phyloP scores from a whole-genome alignment of 495 filamentous ascomycete species.

The Trichoderma asperelloides region DNA sequence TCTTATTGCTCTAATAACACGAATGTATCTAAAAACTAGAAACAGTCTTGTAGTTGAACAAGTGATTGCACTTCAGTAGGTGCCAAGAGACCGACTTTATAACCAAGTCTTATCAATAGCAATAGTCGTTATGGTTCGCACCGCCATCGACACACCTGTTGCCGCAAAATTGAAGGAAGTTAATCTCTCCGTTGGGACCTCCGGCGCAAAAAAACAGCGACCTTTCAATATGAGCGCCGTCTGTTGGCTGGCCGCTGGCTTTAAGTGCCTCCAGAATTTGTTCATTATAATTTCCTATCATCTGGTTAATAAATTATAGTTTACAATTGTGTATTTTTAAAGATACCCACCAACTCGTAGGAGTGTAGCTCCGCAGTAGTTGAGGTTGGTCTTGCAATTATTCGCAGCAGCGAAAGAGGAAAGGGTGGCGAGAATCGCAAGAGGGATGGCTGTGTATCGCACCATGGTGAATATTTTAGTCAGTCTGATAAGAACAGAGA shows the following conservation, averaged over 20 bases:
- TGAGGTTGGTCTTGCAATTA: neutral
- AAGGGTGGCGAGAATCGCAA: no score
- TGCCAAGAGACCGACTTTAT: neutral
- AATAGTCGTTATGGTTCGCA: neutral
- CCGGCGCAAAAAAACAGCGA: neutral
- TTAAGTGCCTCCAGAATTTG: neutral
- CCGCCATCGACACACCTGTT: neutral
- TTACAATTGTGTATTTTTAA: neutral
- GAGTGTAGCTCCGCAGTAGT: neutral
- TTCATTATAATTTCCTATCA: neutral
- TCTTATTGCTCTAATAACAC: no score
- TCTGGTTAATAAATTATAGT: neutral
- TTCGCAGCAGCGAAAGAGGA: neutral
- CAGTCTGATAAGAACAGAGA: neutral
- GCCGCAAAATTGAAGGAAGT: neutral
- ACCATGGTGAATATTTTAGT: neutral
- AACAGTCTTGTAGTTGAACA: no score
- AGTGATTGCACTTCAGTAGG: no score
- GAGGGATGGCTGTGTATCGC: no score
- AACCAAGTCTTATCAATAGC: neutral
- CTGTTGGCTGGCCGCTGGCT: neutral
- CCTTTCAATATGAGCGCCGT: neutral
- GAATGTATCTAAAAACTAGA: no score
- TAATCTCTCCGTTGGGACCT: neutral
- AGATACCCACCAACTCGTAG: neutral